Evolutionary conservation across 257 asterid species (phyloP), one percentile per base, ranked within the genome.

Genomic region (Primulina eburnea): DNA sequence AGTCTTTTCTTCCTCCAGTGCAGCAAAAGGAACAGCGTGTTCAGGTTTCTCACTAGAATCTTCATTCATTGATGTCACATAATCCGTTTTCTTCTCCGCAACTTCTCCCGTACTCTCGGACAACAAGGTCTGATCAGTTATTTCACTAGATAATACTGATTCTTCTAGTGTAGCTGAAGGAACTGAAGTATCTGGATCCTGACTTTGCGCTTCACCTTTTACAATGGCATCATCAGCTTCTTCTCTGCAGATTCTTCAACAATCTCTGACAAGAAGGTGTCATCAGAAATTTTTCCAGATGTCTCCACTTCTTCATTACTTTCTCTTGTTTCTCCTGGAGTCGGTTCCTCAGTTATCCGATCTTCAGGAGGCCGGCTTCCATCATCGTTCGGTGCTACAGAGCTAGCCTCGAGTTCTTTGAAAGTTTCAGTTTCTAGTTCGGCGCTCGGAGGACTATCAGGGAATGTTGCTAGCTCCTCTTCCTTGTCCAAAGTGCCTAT

Each of bases 41-140:
- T 43, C 53, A 11, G 53, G 53, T 43, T 43, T 43, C 53, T 43
- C 53, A 43, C 2, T 12, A 43, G n/a, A 43, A 43, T 43, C 53
- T 43, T 43, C 53, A 43, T 3, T 43, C 1, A 43, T 43, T 35
- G 65, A 28, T 69, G 50, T 58, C 52, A 7, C 68, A 12, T 26
- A 6, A 2, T 70, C 74, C 2, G 76, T 65, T 8, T 65, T 73
- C 70, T 65, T 76, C 73, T 75, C 74, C 7, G 64, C 62, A 63
- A 21, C 74, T 61, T 78, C 85, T 71, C 75, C 67, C 16, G 28
- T 69, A 38, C 75, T 73, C 6, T 43, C n/a, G 11, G 80, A 64
- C 35, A 73, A 56, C 58, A 69, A 61, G 50, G 67, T 65, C 73
- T 75, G 70, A 0, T 12, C 53, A 43, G 53, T 43, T 43, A 14